Evolutionary conservation across 352 stramenopile species (phyloP), one percentile per base, ranked within the genome.

Genomic region (Blastocystis sp.): DNA sequence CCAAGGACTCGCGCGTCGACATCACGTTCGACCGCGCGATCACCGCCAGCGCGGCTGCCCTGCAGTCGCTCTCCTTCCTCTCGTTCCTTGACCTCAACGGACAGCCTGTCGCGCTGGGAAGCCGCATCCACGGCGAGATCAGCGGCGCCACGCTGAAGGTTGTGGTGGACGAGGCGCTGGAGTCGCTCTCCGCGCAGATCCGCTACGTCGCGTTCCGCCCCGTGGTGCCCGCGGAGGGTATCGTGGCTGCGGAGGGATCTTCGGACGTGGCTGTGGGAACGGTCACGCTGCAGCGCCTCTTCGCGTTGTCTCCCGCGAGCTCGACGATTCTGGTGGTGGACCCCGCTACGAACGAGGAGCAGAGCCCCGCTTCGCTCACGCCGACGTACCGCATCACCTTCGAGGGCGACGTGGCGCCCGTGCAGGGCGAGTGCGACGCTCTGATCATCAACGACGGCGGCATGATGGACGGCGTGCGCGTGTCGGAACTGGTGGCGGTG

Each of bases 1-100:
- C 32, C 16, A 29, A 21, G 32, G 51, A 46, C 16, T 57, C 67
- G 16, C 67, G 67, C 38, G 36, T 78, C 32, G 67, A 78, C 38
- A 9, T 78, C 34, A 78, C 67, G 51, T 78, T 78, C 67, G 42
- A 78, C 38, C 38, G 44, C 0, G 24, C 42, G 1, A 61, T 78
- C 32, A 18, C 36, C 11, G 67, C 36, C 16, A 27, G 34, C 38
- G 44, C 27, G 34, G 32, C 14, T 42, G 57, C 57, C 21, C 24
- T 34, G 24, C 24, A 42, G 24, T 29, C 34, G 11, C 67, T 61
- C 14, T 24, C n/a, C 21, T 61, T 56, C 27, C 8, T 78, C 3
- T 9, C 0, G 4, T 78, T 78, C 67, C 42, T 78, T n/a, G 38
- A 48, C 67, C 38, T 18, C 27, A 16, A 32, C 9, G 67, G 51